A percentile compares a stretch with the other conserved stretches of the same genome.
Conservation (phyloP, 2,329 filamentous ascomycete genomes). For the Penicillium rolfsii region DNA sequence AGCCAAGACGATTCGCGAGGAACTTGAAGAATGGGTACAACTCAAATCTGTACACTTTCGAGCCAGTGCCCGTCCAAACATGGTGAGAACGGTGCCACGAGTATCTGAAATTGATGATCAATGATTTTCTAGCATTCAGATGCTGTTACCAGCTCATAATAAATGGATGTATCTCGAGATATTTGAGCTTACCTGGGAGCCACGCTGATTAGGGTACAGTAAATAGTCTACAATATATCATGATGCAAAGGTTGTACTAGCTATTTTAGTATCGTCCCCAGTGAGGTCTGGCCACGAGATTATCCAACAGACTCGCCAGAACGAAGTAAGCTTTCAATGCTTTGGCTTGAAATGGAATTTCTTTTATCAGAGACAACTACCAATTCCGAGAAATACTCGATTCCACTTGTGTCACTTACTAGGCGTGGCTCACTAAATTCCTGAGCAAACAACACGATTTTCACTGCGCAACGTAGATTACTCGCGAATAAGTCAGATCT, state of each 20-base stretch:
- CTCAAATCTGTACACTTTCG: slow-evolving; percentile 29
- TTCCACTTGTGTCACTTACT: slow-evolving; percentile 30
- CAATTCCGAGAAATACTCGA: slow-evolving; percentile 26
- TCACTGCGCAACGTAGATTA: slow-evolving; percentile 33
- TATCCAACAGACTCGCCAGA: slow-evolving; percentile 26
- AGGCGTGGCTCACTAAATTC: slow-evolving; percentile 32
- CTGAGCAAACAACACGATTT: slow-evolving; percentile 33
- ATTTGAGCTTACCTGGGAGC: background rate
- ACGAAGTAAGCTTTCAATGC: slow-evolving; percentile 22
- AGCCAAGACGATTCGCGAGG: slow-evolving; percentile 8
- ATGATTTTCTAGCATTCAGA: slow-evolving; percentile 37
- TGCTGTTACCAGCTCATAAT: slow-evolving; percentile 40
- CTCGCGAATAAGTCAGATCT: slow-evolving; percentile 29
- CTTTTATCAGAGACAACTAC: background rate
- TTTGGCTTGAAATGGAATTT: background rate
- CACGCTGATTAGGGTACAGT: slow-evolving; percentile 22
- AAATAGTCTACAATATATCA: slow-evolving; percentile 44
- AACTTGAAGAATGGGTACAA: slow-evolving; percentile 31
- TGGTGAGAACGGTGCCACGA: slow-evolving; percentile 27
- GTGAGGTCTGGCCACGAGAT: slow-evolving; percentile 24
- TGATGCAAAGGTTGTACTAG: slow-evolving; percentile 37
- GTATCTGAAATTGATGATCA: slow-evolving; percentile 21
- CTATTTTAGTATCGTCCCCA: slow-evolving; percentile 22
- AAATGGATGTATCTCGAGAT: background rate
- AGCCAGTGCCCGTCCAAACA: slow-evolving; percentile 22